Base-by-base conservation (phyloP, 1,284 basidiomycete genomes). In the Caloboletus inedulis region DNA sequence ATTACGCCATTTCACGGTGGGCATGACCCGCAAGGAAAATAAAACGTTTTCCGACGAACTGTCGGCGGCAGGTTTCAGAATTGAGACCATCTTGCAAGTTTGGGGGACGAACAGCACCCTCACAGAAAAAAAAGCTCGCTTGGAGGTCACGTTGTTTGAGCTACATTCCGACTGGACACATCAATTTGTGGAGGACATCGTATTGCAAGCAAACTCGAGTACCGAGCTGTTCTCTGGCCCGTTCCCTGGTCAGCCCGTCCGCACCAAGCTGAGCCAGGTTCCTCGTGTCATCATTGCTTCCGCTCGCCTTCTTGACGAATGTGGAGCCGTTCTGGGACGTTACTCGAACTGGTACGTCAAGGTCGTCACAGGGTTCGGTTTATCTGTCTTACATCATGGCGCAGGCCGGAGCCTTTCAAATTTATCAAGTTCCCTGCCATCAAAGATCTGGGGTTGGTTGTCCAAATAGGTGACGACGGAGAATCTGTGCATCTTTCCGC, bases 341-440 rank as follows among this genome's bases (percentile, higher is more conserved):
- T 88, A 85, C 71, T 80, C 84, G 10, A 91, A 91, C 65, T 91
- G 89, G 88, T 89, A 61, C 49, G 75, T 41, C 2, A 23, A 40
- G 29, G 3, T 56, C n/a, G 41, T 57, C 47, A 50, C 33, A 51
- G 42, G 51, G 44, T 43, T 30, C 18, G 50, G 40, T 51, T 46
- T 42, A 33, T 55, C 47, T 35, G 25, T 49, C 46, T 53, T 47
- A 58, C 53, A 44, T 51, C 47, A 53, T 34, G 46, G 52, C 50
- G 23, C 33, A 92, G 89, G 90, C 89, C 89, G 12, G 89, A 94
- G 69, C 93, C 93, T 27, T 94, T 87, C 78, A 95, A 96, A 72
- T 94, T 83, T 71, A 84, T 95, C 68, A 76, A 80, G 43, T 94
- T 93, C 77, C 90, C 91, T 35, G 63, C 80, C 19, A 70, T 77